Percentiles rank a stretch among this genome's conserved stretches.
These are phyloP conservation scores for Trypanosomatidae sp. DNA, from an alignment of 208 protist species.

Conservation along the genomic window DNA sequence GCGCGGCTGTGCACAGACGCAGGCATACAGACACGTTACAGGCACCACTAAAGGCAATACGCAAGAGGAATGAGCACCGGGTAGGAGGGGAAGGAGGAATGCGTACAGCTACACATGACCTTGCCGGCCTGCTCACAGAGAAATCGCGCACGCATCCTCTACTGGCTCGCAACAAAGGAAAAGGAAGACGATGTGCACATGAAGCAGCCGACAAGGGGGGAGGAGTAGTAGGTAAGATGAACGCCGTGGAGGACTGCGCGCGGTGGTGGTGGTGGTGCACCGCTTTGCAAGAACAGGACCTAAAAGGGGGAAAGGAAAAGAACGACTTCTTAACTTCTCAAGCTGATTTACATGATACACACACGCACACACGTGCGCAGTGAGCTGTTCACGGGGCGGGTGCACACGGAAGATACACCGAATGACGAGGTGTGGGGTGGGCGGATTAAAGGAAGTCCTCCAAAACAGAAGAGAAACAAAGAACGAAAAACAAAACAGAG, in stretches of 20 bases:
- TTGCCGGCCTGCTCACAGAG: background rate
- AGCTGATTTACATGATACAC: background rate
- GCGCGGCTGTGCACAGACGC: background rate
- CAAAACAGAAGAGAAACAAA: background rate
- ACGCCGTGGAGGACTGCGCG: background rate
- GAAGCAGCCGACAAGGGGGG: background rate
- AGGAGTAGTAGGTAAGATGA: constrained; percentile 1
- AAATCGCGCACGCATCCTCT: background rate
- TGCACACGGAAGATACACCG: background rate
- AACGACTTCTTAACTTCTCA: background rate
- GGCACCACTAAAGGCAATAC: background rate
- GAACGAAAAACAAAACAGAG: background rate
- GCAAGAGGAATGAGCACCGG: too few species aligned
- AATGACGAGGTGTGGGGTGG: background rate
- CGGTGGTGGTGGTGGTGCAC: background rate
- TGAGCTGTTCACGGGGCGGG: background rate
- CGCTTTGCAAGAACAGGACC: background rate
- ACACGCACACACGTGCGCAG: background rate
- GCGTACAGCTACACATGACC: background rate
- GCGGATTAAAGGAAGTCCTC: background rate
- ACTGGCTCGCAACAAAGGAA: background rate
- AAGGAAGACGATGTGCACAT: background rate
- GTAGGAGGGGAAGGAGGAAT: background rate
- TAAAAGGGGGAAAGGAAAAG: constrained; percentile 2
- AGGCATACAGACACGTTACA: background rate